A percentile compares a stretch with the other conserved stretches of the same genome.
These are phyloP conservation scores for Tylopilus subfusipes DNA, from an alignment of 768 basidiomycete genomes.

Conservation along the genomic window DNA sequence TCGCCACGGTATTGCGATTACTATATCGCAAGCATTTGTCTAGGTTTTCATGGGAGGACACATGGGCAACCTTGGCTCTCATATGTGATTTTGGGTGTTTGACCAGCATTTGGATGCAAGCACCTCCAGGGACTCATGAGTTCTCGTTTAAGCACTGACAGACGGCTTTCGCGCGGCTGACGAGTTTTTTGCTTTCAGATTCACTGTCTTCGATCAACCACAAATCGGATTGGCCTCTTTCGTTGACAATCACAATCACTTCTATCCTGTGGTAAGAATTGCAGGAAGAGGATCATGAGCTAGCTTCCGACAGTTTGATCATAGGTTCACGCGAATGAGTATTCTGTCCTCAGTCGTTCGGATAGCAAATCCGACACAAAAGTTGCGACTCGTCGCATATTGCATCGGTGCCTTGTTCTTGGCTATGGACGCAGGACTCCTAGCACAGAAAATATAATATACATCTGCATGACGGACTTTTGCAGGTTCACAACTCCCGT, in stretches of 20 bases:
- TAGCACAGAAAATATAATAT: constrained; percentile 20
- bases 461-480: not conserved
- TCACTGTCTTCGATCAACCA: not conserved
- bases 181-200: not conserved
- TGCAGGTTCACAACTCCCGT: constrained; percentile 8
- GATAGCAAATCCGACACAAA: constrained; percentile 13
- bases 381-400: constrained; percentile 12
- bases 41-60: constrained; percentile 27
- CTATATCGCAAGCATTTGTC: constrained; percentile 19
- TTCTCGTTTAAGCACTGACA: not conserved
- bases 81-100: constrained; percentile 21
- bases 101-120: constrained; percentile 18
- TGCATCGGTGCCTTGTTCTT: constrained; percentile 17
- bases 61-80: constrained; percentile 26
- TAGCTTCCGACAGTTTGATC: not conserved
- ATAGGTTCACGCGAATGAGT: constrained; percentile 28
- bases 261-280: constrained; percentile 20
- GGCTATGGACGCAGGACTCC: constrained; percentile 11
- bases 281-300: too few relatives aligned
- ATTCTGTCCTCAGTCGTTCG: constrained; percentile 26
- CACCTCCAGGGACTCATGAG: constrained; percentile 3
- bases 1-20: constrained; percentile 18
- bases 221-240: constrained; percentile 15
- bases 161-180: not conserved
- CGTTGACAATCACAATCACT: constrained; percentile 18